Conservation (phyloP, 2,329 filamentous ascomycete genomes). For the Sordariomycetes sp. region DNA sequence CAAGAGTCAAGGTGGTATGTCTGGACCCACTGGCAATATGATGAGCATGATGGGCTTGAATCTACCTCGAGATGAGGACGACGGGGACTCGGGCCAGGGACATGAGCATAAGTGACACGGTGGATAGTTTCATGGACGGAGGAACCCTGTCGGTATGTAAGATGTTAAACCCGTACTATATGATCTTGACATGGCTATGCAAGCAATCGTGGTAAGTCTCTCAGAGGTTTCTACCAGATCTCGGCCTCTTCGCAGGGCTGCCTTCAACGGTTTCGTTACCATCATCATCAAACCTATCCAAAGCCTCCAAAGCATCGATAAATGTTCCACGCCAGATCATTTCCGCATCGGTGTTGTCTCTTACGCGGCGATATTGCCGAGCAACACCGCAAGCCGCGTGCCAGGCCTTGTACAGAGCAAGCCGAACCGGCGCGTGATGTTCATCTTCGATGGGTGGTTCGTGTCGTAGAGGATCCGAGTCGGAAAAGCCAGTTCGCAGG, state of each 20-base stretch:
- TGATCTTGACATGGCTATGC: too few species aligned
- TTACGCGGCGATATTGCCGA: background rate
- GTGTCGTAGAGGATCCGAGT: background rate
- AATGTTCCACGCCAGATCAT: too few species aligned
- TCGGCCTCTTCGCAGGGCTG: too few species aligned
- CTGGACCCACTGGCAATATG: constrained; percentile 81
- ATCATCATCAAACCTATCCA: too few species aligned
- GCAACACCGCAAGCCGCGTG: background rate
- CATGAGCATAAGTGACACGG: background rate
- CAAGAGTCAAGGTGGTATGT: constrained; percentile 77
- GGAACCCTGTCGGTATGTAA: too few species aligned
- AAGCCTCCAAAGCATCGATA: too few species aligned
- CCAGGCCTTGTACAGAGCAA: constrained; percentile 1
- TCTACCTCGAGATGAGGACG: constrained; percentile 70
- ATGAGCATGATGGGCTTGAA: constrained; percentile 77
- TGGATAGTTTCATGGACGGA: too few species aligned
- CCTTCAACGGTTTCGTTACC: too few species aligned
- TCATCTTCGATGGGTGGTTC: background rate
- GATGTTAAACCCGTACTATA: too few species aligned
- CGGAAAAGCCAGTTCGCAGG: background rate
- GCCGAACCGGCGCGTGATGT: background rate
- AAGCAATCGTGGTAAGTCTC: too few species aligned
- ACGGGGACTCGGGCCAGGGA: constrained; percentile 23
- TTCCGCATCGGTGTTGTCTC: too few species aligned
- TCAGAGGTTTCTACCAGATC: too few species aligned